Conservation (phyloP, 345 rosid species). For the Salix exigua region DNA sequence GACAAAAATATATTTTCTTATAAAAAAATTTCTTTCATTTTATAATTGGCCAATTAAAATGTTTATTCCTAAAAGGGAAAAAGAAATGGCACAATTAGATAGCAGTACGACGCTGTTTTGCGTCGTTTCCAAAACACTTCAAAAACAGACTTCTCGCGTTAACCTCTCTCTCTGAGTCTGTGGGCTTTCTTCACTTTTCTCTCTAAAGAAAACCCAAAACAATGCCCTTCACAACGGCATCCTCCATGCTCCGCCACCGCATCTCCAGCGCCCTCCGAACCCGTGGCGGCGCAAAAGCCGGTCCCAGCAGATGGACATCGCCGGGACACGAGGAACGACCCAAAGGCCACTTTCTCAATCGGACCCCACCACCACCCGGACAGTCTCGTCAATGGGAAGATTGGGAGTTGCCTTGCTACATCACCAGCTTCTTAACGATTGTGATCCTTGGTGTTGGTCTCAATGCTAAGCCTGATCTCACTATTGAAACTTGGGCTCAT, state of each 20-base stretch:
- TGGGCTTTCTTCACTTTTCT: not conserved
- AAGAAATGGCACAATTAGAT: not conserved
- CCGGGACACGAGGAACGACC: constrained; percentile 94
- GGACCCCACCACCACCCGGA: constrained; percentile 71
- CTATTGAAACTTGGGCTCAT: constrained; percentile 99
- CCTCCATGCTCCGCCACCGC: constrained; percentile 61
- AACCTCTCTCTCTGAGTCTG: not conserved
- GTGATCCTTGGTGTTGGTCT: constrained; percentile 97
- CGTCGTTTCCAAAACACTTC: not conserved
- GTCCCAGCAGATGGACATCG: constrained; percentile 70
- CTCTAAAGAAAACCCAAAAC: not conserved
- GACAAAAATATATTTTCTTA: too few relatives aligned
- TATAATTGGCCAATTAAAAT: not conserved
- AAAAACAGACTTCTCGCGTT: not conserved
- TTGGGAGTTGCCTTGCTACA: constrained; percentile 98
- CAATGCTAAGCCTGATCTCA: constrained; percentile 96
- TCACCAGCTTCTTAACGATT: constrained; percentile 91
- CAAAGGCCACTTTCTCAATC: constrained; percentile 82
- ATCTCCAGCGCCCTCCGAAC: constrained; percentile 45
- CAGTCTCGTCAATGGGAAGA: constrained; percentile 95
- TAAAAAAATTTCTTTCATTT: not conserved
- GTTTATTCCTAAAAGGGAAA: not conserved
- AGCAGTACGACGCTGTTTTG: constrained; percentile 15
- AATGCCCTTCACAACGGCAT: constrained; percentile 29
- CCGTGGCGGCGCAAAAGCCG: constrained; percentile 36